phyloP scores from a whole-genome alignment of 2,329 filamentous ascomycete genomes.

The Curvularia eragrostidis region DNA sequence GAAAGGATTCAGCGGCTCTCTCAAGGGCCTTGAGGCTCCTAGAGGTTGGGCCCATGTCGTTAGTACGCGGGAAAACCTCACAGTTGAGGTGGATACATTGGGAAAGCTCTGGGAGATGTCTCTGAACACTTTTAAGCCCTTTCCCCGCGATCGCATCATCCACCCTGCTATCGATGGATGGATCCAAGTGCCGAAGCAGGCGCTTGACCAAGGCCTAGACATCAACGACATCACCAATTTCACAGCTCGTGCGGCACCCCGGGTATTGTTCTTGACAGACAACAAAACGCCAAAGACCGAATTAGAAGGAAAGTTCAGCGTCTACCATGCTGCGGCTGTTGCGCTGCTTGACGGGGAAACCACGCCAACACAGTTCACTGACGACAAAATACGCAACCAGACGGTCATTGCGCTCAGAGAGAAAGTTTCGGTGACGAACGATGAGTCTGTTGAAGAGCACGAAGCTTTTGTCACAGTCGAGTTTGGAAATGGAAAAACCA shows the following conservation, averaged over 20 bases:
- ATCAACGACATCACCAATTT: slow-evolving; percentile 56
- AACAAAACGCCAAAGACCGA: slow-evolving; percentile 59
- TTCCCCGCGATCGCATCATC: slow-evolving; percentile 64
- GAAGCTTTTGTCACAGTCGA: slow-evolving; percentile 51
- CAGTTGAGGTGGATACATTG: slow-evolving; percentile 49
- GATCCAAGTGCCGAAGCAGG: slow-evolving; percentile 55
- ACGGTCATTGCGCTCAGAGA: slow-evolving; percentile 55
- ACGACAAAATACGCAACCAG: slow-evolving; percentile 54
- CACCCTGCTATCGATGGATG: slow-evolving; percentile 63
- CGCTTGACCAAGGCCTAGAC: slow-evolving; percentile 39
- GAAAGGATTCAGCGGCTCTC: slow-evolving; percentile 59
- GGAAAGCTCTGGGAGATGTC: slow-evolving; percentile 59
- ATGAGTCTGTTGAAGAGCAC: slow-evolving; percentile 52
- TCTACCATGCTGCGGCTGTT: slow-evolving; percentile 62
- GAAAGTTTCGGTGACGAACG: slow-evolving; percentile 54
- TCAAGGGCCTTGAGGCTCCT: slow-evolving; percentile 59
- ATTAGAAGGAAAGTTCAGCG: slow-evolving; percentile 62
- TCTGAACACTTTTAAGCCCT: slow-evolving; percentile 64
- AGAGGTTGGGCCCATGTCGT: slow-evolving; percentile 63
- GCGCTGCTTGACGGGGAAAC: slow-evolving; percentile 60
- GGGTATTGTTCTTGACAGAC: slow-evolving; percentile 61
- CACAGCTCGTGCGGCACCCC: slow-evolving; percentile 57
- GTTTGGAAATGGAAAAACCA: slow-evolving; percentile 47
- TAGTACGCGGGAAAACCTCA: slow-evolving; percentile 51
- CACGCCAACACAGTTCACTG: slow-evolving; percentile 60